These are phyloP conservation scores for Helicocarpus griseus DNA, from an alignment of 2,329 filamentous ascomycete genomes.

Conservation along the genomic window DNA sequence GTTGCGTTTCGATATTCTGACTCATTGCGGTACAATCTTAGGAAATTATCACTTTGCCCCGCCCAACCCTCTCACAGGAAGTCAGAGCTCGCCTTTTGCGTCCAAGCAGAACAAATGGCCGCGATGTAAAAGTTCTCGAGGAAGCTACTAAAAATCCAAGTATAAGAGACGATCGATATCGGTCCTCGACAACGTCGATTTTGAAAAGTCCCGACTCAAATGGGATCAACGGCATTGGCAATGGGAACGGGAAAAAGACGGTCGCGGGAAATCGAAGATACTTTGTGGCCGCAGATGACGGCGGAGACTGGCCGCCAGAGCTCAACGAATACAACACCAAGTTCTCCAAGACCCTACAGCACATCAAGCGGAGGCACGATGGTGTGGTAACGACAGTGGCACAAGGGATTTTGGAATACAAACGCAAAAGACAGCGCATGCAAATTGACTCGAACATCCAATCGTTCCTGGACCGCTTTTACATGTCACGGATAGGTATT, in stretches of 20 bases:
- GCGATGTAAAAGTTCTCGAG: slow-evolving; percentile 58
- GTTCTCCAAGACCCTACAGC: slow-evolving; percentile 79
- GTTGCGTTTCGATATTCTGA: slow-evolving; percentile 9
- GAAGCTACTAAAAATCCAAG: slow-evolving; percentile 87
- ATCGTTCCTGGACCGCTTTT: slow-evolving; percentile 95
- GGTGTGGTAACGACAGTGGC: slow-evolving; percentile 96
- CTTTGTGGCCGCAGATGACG: slow-evolving; percentile 85
- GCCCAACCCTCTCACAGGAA: slow-evolving; percentile 65
- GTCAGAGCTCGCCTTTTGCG: slow-evolving; percentile 66
- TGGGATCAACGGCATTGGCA: slow-evolving; percentile 29
- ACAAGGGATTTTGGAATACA: slow-evolving; percentile 96
- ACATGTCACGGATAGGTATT: slow-evolving; percentile 99
- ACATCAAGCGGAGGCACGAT: slow-evolving; percentile 93
- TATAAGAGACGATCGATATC: slow-evolving; percentile 72
- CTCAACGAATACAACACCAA: slow-evolving; percentile 87
- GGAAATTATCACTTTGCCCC: slow-evolving; percentile 84
- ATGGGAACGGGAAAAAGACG: slow-evolving; percentile 41
- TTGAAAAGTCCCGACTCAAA: slow-evolving; percentile 33
- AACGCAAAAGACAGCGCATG: slow-evolving; percentile 90
- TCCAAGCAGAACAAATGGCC: slow-evolving; percentile 42
- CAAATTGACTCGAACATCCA: slow-evolving; percentile 98
- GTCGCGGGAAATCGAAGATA: slow-evolving; percentile 58
- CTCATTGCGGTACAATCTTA: slow-evolving; percentile 11
- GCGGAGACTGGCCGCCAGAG: slow-evolving; percentile 83
- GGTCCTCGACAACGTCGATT: slow-evolving; percentile 34